These are phyloP conservation scores for Colletotrichum tanaceti DNA, from an alignment of 2,329 filamentous ascomycete species.

Conservation along the genomic window DNA sequence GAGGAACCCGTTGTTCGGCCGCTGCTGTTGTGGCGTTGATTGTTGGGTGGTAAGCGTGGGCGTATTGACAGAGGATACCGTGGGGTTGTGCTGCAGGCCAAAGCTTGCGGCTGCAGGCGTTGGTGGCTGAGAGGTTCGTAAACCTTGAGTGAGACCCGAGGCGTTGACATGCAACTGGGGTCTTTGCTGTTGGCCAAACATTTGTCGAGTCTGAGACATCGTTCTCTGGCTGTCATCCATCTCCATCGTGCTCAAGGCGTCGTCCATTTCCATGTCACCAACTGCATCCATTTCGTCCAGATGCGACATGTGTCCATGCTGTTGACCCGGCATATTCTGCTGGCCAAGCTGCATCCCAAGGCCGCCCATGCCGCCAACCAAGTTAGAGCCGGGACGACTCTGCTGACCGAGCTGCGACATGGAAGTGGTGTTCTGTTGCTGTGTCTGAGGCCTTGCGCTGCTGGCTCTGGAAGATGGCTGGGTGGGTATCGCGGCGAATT, in stretches of 20 bases:
- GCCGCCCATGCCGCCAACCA: conserved; percentile 37
- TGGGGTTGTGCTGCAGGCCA: conserved; percentile 90
- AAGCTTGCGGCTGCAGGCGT: conserved; percentile 84
- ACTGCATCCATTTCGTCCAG: conserved; percentile 83
- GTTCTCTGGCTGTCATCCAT: conserved; percentile 71
- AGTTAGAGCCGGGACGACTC: conserved; percentile 30
- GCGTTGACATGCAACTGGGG: conserved; percentile 86
- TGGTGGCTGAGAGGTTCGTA: conserved; percentile 86
- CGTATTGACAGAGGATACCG: conserved; percentile 96
- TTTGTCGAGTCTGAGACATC: conserved; percentile 76
- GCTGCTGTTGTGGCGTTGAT: conserved; percentile 65
- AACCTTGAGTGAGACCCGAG: conserved; percentile 78
- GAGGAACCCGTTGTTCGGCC: conserved; percentile 47
- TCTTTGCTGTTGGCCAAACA: conserved; percentile 73
- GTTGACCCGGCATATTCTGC: conserved; percentile 46
- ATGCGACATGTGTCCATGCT: conserved; percentile 58
- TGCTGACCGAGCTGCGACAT: conserved; percentile 38
- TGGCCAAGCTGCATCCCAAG: conserved; percentile 48
- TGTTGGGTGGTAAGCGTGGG: conserved; percentile 87
- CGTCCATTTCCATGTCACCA: conserved; percentile 97
- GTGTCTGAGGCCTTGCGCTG: conserved; percentile 38
- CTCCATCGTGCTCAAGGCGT: conserved; percentile 75
- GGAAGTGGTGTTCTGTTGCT: conserved; percentile 36
- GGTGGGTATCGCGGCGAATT: conserved; percentile 47
- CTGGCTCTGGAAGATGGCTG: conserved; percentile 37